phyloP scores from a whole-genome alignment of 1,284 basidiomycete genomes.

The Polyporus tsugae region DNA sequence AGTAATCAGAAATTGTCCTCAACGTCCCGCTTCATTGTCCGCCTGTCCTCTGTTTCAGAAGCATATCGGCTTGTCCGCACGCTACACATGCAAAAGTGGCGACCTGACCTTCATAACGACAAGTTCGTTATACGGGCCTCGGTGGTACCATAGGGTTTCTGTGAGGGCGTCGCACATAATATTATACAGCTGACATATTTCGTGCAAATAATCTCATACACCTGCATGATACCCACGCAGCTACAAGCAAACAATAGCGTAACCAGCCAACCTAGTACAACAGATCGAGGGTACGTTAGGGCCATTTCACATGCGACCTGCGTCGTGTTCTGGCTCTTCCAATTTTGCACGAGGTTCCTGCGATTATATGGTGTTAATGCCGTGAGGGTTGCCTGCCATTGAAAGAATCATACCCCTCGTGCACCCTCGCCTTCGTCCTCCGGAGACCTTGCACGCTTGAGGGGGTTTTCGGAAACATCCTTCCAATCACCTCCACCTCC shows the following conservation, averaged over 20 bases:
- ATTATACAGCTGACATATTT: constrained; percentile 10
- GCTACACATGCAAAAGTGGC: constrained; percentile 65
- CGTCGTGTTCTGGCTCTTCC: constrained; percentile 64
- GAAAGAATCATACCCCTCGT: constrained; percentile 56
- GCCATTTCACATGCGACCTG: constrained; percentile 61
- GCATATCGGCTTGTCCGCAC: constrained; percentile 71
- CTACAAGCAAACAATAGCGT: background rate
- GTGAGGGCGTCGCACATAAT: background rate
- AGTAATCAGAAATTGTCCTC: constrained; percentile 15
- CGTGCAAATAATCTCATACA: constrained; percentile 8
- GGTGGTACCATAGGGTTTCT: constrained; percentile 59
- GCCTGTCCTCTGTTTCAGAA: constrained; percentile 62
- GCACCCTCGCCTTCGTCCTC: constrained; percentile 70
- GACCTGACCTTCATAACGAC: constrained; percentile 46
- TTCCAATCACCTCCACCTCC: constrained; percentile 89
- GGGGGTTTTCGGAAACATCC: constrained; percentile 52
- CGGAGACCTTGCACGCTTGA: constrained; percentile 74
- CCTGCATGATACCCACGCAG: background rate
- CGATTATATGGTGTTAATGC: constrained; percentile 42
- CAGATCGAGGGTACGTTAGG: background rate
- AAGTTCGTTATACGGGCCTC: constrained; percentile 61
- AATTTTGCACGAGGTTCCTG: constrained; percentile 59
- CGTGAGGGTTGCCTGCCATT: constrained; percentile 17
- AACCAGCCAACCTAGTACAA: background rate
- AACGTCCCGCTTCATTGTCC: constrained; percentile 57